Conservation (phyloP, 768 basidiomycete genomes). For the Auricularia sp. region DNA sequence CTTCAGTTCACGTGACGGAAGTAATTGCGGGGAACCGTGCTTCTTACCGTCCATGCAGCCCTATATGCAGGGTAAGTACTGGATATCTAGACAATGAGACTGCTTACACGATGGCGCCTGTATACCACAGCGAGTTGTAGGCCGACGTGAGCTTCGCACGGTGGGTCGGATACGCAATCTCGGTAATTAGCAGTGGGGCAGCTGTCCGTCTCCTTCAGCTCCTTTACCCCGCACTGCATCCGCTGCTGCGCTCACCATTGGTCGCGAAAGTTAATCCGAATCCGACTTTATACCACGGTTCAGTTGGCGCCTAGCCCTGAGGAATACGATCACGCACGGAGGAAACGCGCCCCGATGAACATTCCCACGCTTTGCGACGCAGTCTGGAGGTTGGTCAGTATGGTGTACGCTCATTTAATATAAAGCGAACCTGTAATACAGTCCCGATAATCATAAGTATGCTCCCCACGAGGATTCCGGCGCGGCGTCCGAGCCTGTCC, state of each 20-base stretch:
- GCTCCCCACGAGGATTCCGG: conserved; percentile 57
- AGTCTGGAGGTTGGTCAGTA: not conserved
- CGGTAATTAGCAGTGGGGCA: conserved; percentile 53
- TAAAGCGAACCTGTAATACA: conserved; percentile 35
- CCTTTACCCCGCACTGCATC: no score
- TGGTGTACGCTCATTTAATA: no score
- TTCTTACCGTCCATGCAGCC: not conserved
- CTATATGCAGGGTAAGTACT: not conserved
- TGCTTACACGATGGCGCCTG: conserved; percentile 25
- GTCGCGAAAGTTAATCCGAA: conserved; percentile 51
- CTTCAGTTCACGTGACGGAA: conserved; percentile 36
- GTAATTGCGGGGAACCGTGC: not conserved
- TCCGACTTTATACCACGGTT: conserved; percentile 35
- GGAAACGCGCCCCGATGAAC: conserved; percentile 50
- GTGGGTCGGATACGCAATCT: conserved; percentile 64
- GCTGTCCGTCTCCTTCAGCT: conserved; percentile 19
- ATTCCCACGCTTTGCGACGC: conserved; percentile 33
- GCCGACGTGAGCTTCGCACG: conserved; percentile 69
- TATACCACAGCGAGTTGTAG: conserved; percentile 68
- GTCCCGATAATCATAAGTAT: conserved; percentile 55
- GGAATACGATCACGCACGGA: conserved; percentile 17
- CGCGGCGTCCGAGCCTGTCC: conserved; percentile 61
- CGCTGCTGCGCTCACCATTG: conserved; percentile 24
- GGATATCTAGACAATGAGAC: not conserved
- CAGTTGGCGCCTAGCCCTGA: not conserved